Percentiles rank a stretch among this genome's conserved stretches.
Conservation (phyloP, 164 flowering plant genomes). For the Buxus sempervirens region DNA sequence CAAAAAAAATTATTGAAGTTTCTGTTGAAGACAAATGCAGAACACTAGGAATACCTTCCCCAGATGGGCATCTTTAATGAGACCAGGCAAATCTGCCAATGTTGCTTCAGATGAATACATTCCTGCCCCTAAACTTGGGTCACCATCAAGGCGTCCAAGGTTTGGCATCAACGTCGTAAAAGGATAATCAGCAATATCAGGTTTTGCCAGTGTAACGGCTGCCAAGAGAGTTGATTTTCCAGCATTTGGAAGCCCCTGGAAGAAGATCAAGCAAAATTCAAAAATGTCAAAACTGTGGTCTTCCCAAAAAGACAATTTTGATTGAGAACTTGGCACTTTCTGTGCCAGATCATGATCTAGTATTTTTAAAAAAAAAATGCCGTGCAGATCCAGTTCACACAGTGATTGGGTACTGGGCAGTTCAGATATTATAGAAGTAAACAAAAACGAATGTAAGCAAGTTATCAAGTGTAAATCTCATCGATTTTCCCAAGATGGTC, state of each 20-base stretch:
- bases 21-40: background rate
- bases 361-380: no score
- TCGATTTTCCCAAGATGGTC: background rate
- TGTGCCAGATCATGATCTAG: background rate
- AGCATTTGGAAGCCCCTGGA: conserved; percentile 97
- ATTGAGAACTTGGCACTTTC: background rate
- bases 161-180: conserved; percentile 99
- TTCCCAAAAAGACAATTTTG: background rate
- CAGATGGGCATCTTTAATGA: conserved; percentile 96
- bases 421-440: background rate
- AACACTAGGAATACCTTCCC: conserved; percentile 66
- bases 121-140: conserved; percentile 78
- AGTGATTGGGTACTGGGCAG: no score
- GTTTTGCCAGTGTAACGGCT: conserved; percentile 84
- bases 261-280: conserved; percentile 8
- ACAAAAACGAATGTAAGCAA: no score
- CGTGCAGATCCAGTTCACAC: no score
- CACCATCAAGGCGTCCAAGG: conserved; percentile 96
- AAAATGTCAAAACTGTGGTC: background rate
- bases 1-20: background rate
- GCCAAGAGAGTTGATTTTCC: conserved; percentile 96
- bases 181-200: conserved; percentile 96
- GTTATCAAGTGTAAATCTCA: background rate
- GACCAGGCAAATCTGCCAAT: conserved; percentile 97
- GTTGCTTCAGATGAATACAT: conserved; percentile 84